Conservation (phyloP, 495 filamentous ascomycete species). For the Podospora appendiculata region DNA sequence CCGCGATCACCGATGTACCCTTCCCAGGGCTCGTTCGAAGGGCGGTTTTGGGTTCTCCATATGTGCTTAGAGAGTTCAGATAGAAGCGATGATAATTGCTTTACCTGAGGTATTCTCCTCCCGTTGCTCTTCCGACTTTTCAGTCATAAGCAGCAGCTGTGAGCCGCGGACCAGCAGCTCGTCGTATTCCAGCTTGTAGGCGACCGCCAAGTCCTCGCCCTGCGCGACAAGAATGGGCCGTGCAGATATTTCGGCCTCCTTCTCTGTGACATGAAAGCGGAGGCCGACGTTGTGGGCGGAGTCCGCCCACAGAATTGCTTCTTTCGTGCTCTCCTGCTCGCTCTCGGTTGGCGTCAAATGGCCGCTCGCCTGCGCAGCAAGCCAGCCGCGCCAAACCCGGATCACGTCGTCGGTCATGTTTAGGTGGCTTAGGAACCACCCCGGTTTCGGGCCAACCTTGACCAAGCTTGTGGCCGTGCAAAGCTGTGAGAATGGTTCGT, state of each 20-base stretch:
- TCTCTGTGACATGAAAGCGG: constrained; percentile 41
- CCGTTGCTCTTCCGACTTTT: constrained; percentile 47
- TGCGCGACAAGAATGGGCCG: constrained; percentile 36
- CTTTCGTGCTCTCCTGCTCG: background rate
- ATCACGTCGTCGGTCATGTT: constrained; percentile 57
- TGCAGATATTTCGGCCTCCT: constrained; percentile 8
- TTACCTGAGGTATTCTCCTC: constrained; percentile 39
- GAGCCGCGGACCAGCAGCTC: constrained; percentile 56
- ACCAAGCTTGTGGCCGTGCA: constrained; percentile 62
- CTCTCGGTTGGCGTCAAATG: background rate
- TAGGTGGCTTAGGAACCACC: constrained; percentile 51
- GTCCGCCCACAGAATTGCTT: constrained; percentile 52
- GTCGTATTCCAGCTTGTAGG: constrained; percentile 53
- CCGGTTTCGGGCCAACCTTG: constrained; percentile 50
- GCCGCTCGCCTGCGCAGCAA: constrained; percentile 35
- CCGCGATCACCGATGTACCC: background rate
- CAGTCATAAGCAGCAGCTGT: constrained; percentile 48
- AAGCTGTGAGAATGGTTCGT: constrained; percentile 66
- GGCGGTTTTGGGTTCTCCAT: background rate
- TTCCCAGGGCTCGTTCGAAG: background rate
- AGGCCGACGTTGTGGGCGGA: constrained; percentile 46
- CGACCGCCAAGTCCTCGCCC: constrained; percentile 51
- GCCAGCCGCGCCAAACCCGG: constrained; percentile 62
- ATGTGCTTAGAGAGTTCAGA: constrained; percentile 15
- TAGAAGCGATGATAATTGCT: constrained; percentile 49